phyloP scores from a whole-genome alignment of 768 basidiomycete genomes.

The Obba rivulosa region DNA sequence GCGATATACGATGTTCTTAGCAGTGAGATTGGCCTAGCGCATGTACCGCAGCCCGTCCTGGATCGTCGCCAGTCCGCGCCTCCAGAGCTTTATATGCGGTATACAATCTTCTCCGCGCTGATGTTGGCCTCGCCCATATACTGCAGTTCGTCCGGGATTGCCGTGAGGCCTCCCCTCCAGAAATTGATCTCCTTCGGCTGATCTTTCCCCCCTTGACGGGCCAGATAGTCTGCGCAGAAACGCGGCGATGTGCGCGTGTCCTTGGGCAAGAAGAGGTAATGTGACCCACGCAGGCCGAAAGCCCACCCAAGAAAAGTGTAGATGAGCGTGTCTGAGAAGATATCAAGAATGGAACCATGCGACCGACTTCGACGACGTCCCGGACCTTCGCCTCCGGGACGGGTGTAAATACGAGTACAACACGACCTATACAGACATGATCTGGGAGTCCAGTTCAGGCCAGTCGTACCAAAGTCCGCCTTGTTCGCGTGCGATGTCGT shows the following conservation, averaged over 20 bases:
- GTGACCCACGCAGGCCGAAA: slow-evolving; percentile 1
- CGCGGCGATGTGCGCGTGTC: slow-evolving; percentile 8
- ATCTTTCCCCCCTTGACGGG: slow-evolving; percentile 12
- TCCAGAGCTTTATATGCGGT: too few species aligned
- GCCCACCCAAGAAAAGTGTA: slow-evolving; percentile 5
- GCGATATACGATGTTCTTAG: too few species aligned
- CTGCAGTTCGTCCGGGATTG: slow-evolving; percentile 14
- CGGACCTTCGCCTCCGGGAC: slow-evolving; percentile 6
- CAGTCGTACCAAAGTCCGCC: slow-evolving; percentile 10
- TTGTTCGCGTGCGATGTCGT: slow-evolving; percentile 7
- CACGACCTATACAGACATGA: slow-evolving; percentile 2
- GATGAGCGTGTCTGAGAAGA: slow-evolving; percentile 5
- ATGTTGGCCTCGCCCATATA: slow-evolving; percentile 22
- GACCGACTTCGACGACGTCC: slow-evolving; percentile 11
- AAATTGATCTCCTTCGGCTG: slow-evolving; percentile 14
- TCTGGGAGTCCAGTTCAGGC: slow-evolving; percentile 5
- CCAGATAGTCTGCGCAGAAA: slow-evolving; percentile 9
- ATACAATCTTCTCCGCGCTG: slow-evolving; percentile 22
- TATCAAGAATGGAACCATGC: not conserved
- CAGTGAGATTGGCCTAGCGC: too few species aligned
- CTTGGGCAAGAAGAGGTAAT: slow-evolving; percentile 6
- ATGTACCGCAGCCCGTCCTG: too few species aligned
- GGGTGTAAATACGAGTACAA: slow-evolving; percentile 5
- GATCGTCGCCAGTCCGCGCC: too few species aligned
- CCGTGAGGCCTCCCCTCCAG: slow-evolving; percentile 14